phyloP scores from a whole-genome alignment of 495 filamentous ascomycete genomes.

The Aspergillus mulundensis region DNA sequence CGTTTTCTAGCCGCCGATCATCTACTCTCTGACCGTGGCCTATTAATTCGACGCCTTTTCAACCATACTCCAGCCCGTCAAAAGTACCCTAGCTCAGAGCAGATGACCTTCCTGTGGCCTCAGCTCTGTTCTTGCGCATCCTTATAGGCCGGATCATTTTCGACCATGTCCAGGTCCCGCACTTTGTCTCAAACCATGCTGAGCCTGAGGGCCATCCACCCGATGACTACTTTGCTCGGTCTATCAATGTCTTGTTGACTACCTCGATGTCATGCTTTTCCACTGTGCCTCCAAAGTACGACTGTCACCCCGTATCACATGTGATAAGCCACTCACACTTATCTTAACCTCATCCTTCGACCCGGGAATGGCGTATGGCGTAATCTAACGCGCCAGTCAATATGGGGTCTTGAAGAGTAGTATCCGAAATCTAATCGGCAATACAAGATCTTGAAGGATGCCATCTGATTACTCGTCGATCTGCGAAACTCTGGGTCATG shows the following conservation, averaged over 20 bases:
- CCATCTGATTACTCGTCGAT: constrained; percentile 3
- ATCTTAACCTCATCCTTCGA: background rate
- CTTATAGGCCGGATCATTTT: constrained; percentile 5
- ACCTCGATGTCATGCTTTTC: background rate
- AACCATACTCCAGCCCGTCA: background rate
- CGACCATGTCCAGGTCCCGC: background rate
- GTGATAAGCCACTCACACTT: background rate
- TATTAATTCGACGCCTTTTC: background rate
- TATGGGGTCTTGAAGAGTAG: background rate
- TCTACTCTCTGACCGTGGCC: background rate
- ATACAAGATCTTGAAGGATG: background rate
- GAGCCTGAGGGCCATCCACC: background rate
- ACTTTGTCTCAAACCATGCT: constrained; percentile 2
- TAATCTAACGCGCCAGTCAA: background rate
- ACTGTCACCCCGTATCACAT: constrained; percentile 12
- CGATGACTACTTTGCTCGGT: background rate
- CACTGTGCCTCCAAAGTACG: background rate
- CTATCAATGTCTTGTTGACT: background rate
- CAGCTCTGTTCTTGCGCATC: background rate
- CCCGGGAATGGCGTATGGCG: background rate
- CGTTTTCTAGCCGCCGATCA: constrained; percentile 9
- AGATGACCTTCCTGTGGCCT: constrained; percentile 10
- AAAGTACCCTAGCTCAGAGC: constrained; percentile 7
- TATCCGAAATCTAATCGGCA: background rate
- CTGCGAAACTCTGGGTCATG: background rate